Evolutionary conservation across 2,329 filamentous ascomycete genomes (phyloP).

Genomic region (Alternaria sp.): DNA sequence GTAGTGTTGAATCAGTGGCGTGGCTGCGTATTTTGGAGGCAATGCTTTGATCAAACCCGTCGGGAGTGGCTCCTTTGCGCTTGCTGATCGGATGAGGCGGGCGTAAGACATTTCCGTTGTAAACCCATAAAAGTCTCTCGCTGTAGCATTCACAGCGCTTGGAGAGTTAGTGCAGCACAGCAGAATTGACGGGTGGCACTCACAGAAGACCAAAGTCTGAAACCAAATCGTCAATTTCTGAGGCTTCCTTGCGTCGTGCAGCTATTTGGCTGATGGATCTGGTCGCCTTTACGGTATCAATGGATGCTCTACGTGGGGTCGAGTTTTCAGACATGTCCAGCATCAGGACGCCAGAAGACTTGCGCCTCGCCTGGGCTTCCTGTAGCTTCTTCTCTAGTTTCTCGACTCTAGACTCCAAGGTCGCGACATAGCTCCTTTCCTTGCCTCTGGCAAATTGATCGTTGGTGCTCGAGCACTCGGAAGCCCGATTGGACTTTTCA

Average conservation of each 20-base stretch:
- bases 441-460: conserved; percentile 96
- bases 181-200: conserved; percentile 43
- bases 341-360: conserved; percentile 75
- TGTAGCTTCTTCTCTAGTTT: conserved; percentile 80
- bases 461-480: conserved; percentile 90
- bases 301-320: conserved; percentile 60
- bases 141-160: conserved; percentile 92
- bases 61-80: conserved; percentile 76
- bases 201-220: conserved; percentile 93
- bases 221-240: conserved; percentile 88
- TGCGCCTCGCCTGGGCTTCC: conserved; percentile 70
- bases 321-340: conserved; percentile 64
- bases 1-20: conserved; percentile 80
- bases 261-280: conserved; percentile 51
- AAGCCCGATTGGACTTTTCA: conserved; percentile 85
- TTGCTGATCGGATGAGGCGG: conserved; percentile 83
- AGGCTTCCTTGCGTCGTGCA: conserved; percentile 71
- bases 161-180: conserved; percentile 18
- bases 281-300: conserved; percentile 45
- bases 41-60: conserved; percentile 66
- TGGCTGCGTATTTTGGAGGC: conserved; percentile 74
- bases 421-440: conserved; percentile 95
- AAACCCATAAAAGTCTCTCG: conserved; percentile 90
- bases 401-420: conserved; percentile 89
- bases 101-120: conserved; percentile 92